Evolutionary conservation across 2,329 filamentous ascomycete genomes (phyloP).

Genomic region (Epicoccum nigrum): DNA sequence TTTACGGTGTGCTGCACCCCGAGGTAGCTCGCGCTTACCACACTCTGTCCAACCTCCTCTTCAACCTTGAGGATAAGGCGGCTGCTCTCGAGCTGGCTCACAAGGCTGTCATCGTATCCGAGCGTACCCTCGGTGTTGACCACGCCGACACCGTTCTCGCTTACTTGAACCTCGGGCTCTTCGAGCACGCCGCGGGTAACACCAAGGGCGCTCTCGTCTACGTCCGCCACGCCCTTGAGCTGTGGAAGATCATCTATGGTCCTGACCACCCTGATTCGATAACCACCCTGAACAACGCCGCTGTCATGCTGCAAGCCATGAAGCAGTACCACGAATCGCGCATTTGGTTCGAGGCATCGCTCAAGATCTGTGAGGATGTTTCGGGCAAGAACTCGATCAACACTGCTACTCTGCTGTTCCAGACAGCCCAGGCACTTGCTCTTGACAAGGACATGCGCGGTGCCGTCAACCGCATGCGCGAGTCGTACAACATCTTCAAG

Average conservation of each 20-base stretch:
- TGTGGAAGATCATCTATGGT: conserved; percentile 98
- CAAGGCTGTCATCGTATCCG: conserved; percentile 95
- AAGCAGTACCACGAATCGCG: conserved; percentile 95
- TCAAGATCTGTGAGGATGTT: conserved; percentile 85
- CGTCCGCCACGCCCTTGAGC: conserved; percentile 87
- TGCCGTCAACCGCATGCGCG: conserved; percentile 91
- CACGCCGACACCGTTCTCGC: conserved; percentile 91
- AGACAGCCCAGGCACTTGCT: conserved; percentile 92
- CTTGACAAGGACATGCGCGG: conserved; percentile 94
- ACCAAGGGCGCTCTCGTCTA: conserved; percentile 87
- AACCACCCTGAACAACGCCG: conserved; percentile 97
- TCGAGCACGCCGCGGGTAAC: conserved; percentile 90
- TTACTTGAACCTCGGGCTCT: conserved; percentile 94
- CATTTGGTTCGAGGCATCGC: conserved; percentile 93
- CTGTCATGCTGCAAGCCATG: conserved; percentile 95
- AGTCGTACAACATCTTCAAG: conserved; percentile 96
- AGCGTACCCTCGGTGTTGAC: conserved; percentile 92
- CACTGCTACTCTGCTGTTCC: conserved; percentile 93
- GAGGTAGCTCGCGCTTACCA: conserved; percentile 97
- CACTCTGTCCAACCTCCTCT: conserved; percentile 93
- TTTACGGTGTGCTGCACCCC: conserved; percentile 95
- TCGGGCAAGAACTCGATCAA: conserved; percentile 91
- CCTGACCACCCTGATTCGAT: conserved; percentile 94
- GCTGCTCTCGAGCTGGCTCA: conserved; percentile 92
- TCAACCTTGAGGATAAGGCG: conserved; percentile 96